Conservation (phyloP, 768 basidiomycete species). For the Hericium alpestre region DNA sequence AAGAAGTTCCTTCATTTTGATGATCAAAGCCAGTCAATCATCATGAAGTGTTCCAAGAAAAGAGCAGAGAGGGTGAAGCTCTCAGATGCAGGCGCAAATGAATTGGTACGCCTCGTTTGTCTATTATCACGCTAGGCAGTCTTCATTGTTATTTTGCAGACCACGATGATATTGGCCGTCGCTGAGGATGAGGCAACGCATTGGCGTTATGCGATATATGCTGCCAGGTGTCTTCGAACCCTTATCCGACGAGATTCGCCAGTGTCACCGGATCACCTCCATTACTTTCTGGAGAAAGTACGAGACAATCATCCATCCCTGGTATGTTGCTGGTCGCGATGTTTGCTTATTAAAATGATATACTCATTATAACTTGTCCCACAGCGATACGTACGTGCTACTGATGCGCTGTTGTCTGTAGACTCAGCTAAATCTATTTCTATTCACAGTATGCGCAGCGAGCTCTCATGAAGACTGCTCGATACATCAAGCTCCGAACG, state of each 20-base stretch:
- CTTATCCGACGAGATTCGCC: conserved; percentile 58
- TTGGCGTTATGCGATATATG: conserved; percentile 71
- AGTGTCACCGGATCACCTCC: conserved; percentile 35
- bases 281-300: conserved; percentile 49
- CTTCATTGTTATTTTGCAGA: conserved; percentile 21
- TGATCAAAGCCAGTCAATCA: conserved; percentile 26
- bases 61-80: conserved; percentile 33
- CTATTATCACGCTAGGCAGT: neutral
- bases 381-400: conserved; percentile 47
- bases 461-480: conserved; percentile 65
- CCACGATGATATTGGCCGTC: conserved; percentile 38
- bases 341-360: neutral
- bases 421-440: neutral
- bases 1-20: conserved; percentile 24
- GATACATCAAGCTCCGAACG: conserved; percentile 75
- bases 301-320: conserved; percentile 57
- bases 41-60: conserved; percentile 31
- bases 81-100: conserved; percentile 31
- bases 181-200: conserved; percentile 56
- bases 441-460: conserved; percentile 52
- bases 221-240: conserved; percentile 56
- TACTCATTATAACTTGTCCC: conserved; percentile 3
- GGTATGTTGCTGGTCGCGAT: conserved; percentile 28
- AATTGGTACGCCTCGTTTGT: conserved; percentile 29
- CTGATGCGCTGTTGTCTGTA: neutral